A percentile compares a stretch with the other conserved stretches of the same genome.
Conservation (phyloP, 83 land plant species). For the Picea abies region DNA sequence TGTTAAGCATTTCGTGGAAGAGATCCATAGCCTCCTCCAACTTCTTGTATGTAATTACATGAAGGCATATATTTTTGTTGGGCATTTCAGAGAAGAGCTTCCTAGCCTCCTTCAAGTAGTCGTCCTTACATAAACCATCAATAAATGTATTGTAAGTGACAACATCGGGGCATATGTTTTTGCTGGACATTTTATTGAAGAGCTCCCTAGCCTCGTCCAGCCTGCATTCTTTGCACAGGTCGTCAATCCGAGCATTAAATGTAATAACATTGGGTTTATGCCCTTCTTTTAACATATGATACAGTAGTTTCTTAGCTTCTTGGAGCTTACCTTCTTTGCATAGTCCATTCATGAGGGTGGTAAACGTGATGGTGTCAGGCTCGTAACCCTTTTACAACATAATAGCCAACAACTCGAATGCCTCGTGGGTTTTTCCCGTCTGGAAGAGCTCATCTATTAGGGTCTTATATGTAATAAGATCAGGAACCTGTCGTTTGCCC, state of each 20-base stretch:
- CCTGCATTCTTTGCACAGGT: slow-evolving; percentile 26
- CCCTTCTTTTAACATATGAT: slow-evolving; percentile 25
- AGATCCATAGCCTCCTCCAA: slow-evolving; percentile 16
- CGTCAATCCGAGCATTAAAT: slow-evolving; percentile 25
- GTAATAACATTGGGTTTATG: slow-evolving; percentile 29
- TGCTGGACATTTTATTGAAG: slow-evolving; percentile 6
- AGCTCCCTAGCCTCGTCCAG: slow-evolving; percentile 28
- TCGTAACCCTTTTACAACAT: slow-evolving; percentile 28
- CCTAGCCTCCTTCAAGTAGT: slow-evolving; percentile 15
- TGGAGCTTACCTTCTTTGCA: slow-evolving; percentile 25
- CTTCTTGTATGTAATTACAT: not conserved
- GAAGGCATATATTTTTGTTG: not conserved
- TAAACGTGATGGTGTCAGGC: slow-evolving; percentile 23
- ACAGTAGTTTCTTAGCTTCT: slow-evolving; percentile 22
- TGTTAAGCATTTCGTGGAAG: slow-evolving; percentile 16
- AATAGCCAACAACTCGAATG: slow-evolving; percentile 19
- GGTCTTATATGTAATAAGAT: slow-evolving; percentile 21
- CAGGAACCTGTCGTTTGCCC: slow-evolving; percentile 11
- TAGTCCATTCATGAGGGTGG: slow-evolving; percentile 26
- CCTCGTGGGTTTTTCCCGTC: slow-evolving; percentile 18
- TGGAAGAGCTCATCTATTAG: slow-evolving; percentile 29
- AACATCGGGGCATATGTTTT: not conserved
- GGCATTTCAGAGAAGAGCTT: slow-evolving; percentile 16
- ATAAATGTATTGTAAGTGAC: not conserved
- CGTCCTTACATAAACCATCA: not conserved